Base-by-base conservation (phyloP, 306 rosid genomes). In the Cicer chorassanicum region DNA sequence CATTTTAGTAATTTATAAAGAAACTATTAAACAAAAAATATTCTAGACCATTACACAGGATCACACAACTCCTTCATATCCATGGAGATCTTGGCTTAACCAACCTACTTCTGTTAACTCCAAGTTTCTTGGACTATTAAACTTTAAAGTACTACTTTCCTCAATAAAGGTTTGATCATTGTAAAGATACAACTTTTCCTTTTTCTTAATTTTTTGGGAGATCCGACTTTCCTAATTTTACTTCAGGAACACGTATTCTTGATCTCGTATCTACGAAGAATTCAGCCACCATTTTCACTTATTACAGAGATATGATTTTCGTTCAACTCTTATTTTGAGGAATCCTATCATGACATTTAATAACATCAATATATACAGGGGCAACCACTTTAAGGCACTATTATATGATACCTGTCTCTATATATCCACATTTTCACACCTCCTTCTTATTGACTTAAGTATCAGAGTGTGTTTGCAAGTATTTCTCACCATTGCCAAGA, bases 101-200 rank as follows among this genome's bases (percentile, higher is more conserved):
- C 14, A 64, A 8, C 12, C 69, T 15, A 39, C 49, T 49, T 15
- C 15, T 9, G 9, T 40, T 15, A 64, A 40, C 34, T 15, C 10
- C 29, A 64, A 14, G 8, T 38, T 62, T 39, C 21, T n/a, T 39
- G 21, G 46, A 39, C 46, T 62, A 38, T 1, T 38, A 38, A 36
- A 21, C 46, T 38, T 2, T 38, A 38, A 36, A 21, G 68, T 38
- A 62, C 21, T n/a, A 11, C 72, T 48, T 48, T 67, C 43, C 43
- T 67, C 49, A 24, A 1, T 61, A 63, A 63, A 15, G 68, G 40
- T 40, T 1, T 6, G 8, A 14, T 39, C 46, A 62, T 62, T 61
- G 39, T 7, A 62, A 62, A 62, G 46, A 62, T 39, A 7, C 69
- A 64, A 15, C 34, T 64, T 14, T 64, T 64, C 50, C 29, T 9